Evolutionary conservation across 129 eudicot species (phyloP).

Genomic region (Chrysanthemum lavandulifolium): DNA sequence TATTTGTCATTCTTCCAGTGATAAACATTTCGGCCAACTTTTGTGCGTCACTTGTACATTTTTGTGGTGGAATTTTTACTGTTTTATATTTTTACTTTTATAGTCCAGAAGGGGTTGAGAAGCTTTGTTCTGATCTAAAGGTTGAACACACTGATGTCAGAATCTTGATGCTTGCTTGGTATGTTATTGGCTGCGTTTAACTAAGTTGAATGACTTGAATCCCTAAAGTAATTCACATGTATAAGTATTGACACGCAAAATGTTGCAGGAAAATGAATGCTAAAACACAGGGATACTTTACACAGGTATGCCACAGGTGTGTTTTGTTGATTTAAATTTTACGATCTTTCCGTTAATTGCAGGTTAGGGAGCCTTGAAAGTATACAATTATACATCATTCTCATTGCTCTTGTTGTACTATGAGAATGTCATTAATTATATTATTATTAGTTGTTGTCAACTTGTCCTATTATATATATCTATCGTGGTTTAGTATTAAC

Average conservation of each 20-base stretch:
- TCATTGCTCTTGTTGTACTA: background rate
- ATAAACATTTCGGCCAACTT: background rate
- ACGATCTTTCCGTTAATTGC: background rate
- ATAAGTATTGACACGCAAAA: slow-evolving; percentile 7
- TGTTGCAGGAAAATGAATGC: slow-evolving; percentile 82
- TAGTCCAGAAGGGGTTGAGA: slow-evolving; percentile 90
- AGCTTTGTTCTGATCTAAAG: slow-evolving; percentile 71
- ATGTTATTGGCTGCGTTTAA: slow-evolving; percentile 22
- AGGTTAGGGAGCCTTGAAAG: slow-evolving; percentile 11
- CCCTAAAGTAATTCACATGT: background rate
- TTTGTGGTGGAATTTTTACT: background rate
- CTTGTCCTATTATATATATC: background rate
- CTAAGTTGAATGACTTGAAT: background rate
- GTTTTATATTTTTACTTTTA: slow-evolving; percentile 2
- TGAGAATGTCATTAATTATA: background rate
- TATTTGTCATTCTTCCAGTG: too few species aligned
- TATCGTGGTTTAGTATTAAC: background rate
- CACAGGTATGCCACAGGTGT: slow-evolving; percentile 58
- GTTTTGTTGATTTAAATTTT: slow-evolving; percentile 12
- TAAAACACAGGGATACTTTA: slow-evolving; percentile 87
- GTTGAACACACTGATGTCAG: slow-evolving; percentile 72
- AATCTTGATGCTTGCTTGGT: slow-evolving; percentile 95
- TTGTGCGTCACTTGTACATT: background rate
- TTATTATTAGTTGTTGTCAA: background rate
- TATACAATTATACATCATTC: slow-evolving; percentile 1